These are phyloP conservation scores for Jackrogersella minutella DNA, from an alignment of 495 filamentous ascomycete species.

Conservation along the genomic window DNA sequence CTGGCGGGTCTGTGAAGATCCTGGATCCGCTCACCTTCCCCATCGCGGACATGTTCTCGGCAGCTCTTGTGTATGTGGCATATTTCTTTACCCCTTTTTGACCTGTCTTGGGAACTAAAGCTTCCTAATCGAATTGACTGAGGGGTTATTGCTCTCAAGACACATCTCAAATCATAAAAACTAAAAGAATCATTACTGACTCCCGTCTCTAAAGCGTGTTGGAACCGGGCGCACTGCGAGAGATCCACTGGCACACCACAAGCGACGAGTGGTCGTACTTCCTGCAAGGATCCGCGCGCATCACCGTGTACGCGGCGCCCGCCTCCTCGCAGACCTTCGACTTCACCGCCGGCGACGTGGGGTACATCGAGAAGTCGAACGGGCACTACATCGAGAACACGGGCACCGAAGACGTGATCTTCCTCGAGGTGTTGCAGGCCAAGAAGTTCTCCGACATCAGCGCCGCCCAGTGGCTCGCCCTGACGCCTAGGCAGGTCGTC, in stretches of 20 bases:
- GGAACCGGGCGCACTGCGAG: slow-evolving; percentile 75
- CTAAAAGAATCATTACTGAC: no score
- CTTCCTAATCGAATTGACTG: no score
- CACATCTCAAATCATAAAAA: no score
- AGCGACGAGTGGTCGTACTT: slow-evolving; percentile 84
- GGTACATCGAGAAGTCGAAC: slow-evolving; percentile 69
- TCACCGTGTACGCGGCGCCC: slow-evolving; percentile 70
- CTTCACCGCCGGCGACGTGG: slow-evolving; percentile 76
- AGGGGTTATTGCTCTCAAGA: no score
- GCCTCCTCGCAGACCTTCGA: slow-evolving; percentile 73
- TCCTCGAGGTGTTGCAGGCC: slow-evolving; percentile 75
- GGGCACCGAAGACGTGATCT: slow-evolving; percentile 70
- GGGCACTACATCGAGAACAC: slow-evolving; percentile 81
- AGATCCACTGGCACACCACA: slow-evolving; percentile 81
- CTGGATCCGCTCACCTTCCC: slow-evolving; percentile 72
- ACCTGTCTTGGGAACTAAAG: no score
- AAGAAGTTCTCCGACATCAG: slow-evolving; percentile 69
- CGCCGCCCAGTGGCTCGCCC: slow-evolving; percentile 70
- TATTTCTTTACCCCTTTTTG: no score
- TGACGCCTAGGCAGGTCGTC: slow-evolving; percentile 70
- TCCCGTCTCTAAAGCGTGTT: no score
- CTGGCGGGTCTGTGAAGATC: slow-evolving; percentile 73
- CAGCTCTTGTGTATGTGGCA: slow-evolving; percentile 71
- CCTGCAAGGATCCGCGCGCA: slow-evolving; percentile 69
- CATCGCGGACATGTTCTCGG: slow-evolving; percentile 64